phyloP scores from a whole-genome alignment of 257 asterid genomes.

The Anisodus tanguticus region DNA sequence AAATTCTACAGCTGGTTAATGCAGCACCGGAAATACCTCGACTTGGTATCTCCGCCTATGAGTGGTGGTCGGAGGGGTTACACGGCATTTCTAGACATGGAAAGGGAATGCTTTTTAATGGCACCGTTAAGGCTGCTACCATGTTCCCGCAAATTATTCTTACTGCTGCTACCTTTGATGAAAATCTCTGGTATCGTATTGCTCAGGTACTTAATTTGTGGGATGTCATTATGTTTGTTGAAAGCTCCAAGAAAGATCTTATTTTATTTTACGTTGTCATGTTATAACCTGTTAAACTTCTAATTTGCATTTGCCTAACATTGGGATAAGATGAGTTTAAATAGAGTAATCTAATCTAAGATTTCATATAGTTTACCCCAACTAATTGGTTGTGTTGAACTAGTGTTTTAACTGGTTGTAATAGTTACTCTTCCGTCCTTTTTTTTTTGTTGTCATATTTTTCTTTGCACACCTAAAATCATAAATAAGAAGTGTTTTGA shows the following conservation, averaged over 20 bases:
- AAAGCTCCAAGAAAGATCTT: not conserved
- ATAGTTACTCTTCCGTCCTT: too few relatives aligned
- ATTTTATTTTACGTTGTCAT: too few relatives aligned
- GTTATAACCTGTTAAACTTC: too few relatives aligned
- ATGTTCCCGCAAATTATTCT: constrained; percentile 60
- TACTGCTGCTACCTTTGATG: constrained; percentile 45
- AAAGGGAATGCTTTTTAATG: constrained; percentile 52
- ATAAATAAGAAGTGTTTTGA: too few relatives aligned
- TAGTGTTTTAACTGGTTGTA: too few relatives aligned
- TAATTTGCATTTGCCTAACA: too few relatives aligned
- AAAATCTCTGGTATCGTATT: constrained; percentile 45
- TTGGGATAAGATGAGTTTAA: too few relatives aligned
- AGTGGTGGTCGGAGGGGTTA: constrained; percentile 86
- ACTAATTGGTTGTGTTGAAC: too few relatives aligned
- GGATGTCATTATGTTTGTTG: not conserved
- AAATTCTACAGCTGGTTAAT: constrained; percentile 62
- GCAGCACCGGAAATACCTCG: constrained; percentile 62
- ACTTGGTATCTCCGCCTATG: constrained; percentile 64
- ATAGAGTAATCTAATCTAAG: too few relatives aligned
- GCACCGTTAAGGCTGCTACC: constrained; percentile 60
- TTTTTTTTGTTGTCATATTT: too few relatives aligned
- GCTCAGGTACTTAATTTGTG: constrained; percentile 36
- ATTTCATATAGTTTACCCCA: too few relatives aligned
- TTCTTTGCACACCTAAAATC: too few relatives aligned
- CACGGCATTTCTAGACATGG: constrained; percentile 73